phyloP scores from a whole-genome alignment of 345 rosid species.

The Brassica napus region DNA sequence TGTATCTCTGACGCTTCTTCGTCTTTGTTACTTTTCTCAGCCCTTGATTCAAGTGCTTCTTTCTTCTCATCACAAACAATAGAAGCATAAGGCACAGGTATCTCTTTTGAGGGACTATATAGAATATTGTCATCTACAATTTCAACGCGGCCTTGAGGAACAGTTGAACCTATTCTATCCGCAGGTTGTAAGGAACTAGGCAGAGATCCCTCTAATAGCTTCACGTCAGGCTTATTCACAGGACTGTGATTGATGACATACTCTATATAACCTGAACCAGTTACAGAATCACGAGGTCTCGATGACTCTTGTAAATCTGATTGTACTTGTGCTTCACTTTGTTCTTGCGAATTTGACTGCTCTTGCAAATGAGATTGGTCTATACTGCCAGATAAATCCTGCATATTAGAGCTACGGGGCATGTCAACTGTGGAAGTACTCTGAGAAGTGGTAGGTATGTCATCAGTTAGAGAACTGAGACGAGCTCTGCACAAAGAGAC shows the following conservation, averaged over 20 bases:
- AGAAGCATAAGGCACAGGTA: constrained; percentile 43
- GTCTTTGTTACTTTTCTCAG: constrained; percentile 25
- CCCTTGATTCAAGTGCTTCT: constrained; percentile 50
- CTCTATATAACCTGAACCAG: constrained; percentile 66
- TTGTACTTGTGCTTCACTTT: constrained; percentile 31
- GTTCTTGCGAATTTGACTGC: constrained; percentile 25
- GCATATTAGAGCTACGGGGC: constrained; percentile 38
- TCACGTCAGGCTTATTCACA: constrained; percentile 52
- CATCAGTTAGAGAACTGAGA: constrained; percentile 34
- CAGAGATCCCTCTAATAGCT: constrained; percentile 46
- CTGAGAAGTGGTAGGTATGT: constrained; percentile 29
- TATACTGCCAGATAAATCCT: constrained; percentile 27
- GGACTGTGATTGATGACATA: constrained; percentile 55
- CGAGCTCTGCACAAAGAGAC: constrained; percentile 23
- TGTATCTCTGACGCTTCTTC: constrained; percentile 34
- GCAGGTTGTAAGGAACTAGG: constrained; percentile 42
- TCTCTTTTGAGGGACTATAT: constrained; percentile 46
- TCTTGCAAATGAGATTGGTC: constrained; percentile 36
- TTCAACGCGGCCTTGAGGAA: constrained; percentile 40
- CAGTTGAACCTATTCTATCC: constrained; percentile 46
- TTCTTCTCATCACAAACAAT: constrained; percentile 72
- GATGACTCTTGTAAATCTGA: constrained; percentile 42
- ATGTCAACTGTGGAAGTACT: constrained; percentile 41
- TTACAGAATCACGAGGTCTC: constrained; percentile 59
- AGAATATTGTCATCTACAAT: constrained; percentile 42